Conservation (phyloP, 2,329 filamentous ascomycete genomes). For the Rhinocladiella similis region DNA sequence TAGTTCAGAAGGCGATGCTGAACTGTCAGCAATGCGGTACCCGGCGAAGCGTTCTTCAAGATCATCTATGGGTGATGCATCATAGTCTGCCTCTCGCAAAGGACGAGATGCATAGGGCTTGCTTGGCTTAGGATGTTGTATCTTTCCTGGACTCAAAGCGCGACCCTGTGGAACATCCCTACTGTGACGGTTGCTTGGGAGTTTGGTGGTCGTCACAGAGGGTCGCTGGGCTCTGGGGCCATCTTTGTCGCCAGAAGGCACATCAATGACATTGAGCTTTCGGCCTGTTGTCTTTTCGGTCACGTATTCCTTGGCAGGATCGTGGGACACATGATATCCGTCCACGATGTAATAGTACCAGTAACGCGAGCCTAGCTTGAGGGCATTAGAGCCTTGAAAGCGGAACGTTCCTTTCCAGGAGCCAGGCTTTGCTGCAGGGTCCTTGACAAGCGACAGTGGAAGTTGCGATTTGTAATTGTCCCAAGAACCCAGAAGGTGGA, state of each 20-base stretch:
- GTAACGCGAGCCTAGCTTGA: constrained; percentile 89
- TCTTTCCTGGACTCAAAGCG: constrained; percentile 82
- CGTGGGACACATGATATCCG: constrained; percentile 96
- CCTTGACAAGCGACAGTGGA: constrained; percentile 74
- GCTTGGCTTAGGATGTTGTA: constrained; percentile 85
- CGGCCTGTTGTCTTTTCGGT: constrained; percentile 95
- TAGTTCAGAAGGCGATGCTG: constrained; percentile 75
- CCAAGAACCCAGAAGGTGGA: constrained; percentile 97
- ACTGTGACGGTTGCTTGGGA: constrained; percentile 49
- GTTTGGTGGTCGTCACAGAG: constrained; percentile 40
- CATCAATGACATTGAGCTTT: constrained; percentile 95
- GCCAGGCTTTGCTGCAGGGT: constrained; percentile 79
- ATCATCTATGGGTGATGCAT: constrained; percentile 67
- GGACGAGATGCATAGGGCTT: constrained; percentile 83
- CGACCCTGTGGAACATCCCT: constrained; percentile 82
- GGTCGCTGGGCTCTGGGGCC: constrained; percentile 44
- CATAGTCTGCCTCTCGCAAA: constrained; percentile 81
- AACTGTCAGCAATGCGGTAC: constrained; percentile 69
- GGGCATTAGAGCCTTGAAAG: constrained; percentile 76
- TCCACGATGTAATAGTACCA: constrained; percentile 99
- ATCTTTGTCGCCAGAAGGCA: constrained; percentile 58
- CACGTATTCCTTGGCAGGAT: constrained; percentile 84
- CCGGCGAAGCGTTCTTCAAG: constrained; percentile 75
- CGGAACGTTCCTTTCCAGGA: constrained; percentile 96
- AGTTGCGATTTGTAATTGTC: constrained; percentile 95